These are phyloP conservation scores for Pterocarpus macrocarpus DNA, from an alignment of 306 rosid species.

Conservation along the genomic window DNA sequence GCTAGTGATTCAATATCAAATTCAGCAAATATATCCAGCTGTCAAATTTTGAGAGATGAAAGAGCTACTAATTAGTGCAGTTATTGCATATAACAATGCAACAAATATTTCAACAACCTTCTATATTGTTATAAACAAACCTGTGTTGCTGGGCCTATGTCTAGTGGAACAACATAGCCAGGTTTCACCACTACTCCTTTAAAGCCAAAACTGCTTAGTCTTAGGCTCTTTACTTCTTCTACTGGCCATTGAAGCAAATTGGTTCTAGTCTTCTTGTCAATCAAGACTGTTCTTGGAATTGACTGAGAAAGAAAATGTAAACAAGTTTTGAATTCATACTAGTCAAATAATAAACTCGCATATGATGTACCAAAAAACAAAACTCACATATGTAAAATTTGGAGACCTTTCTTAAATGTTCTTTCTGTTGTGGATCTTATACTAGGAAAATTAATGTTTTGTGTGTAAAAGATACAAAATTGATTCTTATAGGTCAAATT, in stretches of 20 bases:
- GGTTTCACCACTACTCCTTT: constrained; percentile 58
- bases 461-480: not conserved
- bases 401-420: not conserved
- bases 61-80: not conserved
- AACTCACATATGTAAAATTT: not conserved
- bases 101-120: not conserved
- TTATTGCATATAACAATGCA: not conserved
- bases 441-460: not conserved
- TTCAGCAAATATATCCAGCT: constrained; percentile 77
- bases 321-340: not conserved
- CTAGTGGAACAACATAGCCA: constrained; percentile 64
- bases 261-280: constrained; percentile 64
- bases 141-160: constrained; percentile 71
- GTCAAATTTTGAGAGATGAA: not conserved
- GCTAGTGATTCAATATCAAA: constrained; percentile 62
- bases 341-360: not conserved
- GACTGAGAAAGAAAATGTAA: constrained; percentile 50
- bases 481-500: not conserved
- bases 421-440: not conserved
- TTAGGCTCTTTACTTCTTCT: constrained; percentile 78
- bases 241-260: constrained; percentile 78
- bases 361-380: too few relatives aligned
- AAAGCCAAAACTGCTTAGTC: constrained; percentile 60
- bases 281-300: constrained; percentile 77
- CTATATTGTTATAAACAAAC: constrained; percentile 42